Evolutionary conservation across 192 early-diverging fungal species (phyloP).

Genomic region (Cetraspora pellucida): DNA sequence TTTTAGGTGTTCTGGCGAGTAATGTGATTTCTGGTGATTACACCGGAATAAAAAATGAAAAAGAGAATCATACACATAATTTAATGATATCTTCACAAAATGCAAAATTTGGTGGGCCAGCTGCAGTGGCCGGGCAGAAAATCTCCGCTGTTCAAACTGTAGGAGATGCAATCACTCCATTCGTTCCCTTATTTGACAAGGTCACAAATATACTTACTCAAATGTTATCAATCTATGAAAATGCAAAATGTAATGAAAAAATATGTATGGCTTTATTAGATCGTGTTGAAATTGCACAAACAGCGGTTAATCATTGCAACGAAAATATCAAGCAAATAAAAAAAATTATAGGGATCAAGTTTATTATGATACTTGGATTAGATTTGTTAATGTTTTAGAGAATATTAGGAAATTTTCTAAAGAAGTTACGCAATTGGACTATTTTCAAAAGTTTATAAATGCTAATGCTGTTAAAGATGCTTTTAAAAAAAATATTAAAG

Average conservation of each 20-base stretch:
- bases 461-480: background rate
- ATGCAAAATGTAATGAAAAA: slow-evolving; percentile 15
- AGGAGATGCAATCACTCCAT: background rate
- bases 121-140: too few species aligned
- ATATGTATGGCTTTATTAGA: slow-evolving; percentile 12
- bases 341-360: background rate
- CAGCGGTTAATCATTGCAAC: background rate
- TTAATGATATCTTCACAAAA: too few species aligned
- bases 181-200: background rate
- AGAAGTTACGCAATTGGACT: background rate
- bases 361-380: slow-evolving; percentile 4
- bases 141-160: too few species aligned
- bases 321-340: background rate
- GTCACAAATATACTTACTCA: background rate
- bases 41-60: too few species aligned
- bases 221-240: background rate
- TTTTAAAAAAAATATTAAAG: background rate
- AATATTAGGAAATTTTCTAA: slow-evolving; percentile 8
- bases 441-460: slow-evolving; percentile 10
- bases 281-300: background rate
- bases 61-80: too few species aligned
- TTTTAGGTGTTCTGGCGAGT: too few species aligned
- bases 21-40: too few species aligned
- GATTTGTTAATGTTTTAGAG: background rate
- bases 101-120: too few species aligned